Base-by-base conservation (phyloP, 2,329 filamentous ascomycete species). In the Hypoxylon sp. region DNA sequence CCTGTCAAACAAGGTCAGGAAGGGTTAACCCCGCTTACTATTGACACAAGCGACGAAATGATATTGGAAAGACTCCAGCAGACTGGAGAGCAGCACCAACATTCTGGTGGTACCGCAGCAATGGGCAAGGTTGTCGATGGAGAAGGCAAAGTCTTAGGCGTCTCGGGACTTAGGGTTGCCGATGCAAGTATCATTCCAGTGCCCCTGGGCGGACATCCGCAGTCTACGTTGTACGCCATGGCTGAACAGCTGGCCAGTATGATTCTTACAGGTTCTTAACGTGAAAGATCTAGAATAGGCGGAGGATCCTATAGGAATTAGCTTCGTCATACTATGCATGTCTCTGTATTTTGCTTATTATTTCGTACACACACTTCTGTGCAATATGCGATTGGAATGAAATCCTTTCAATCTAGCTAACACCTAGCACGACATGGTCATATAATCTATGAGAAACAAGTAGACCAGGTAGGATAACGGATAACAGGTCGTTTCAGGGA, bases 121-220 rank as follows among this genome's bases (percentile, higher is more conserved):
- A 74, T 75, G 71, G 68, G 72, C 9, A 72, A 60, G 33, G 73
- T 74, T 19, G 73, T 74, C 3, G 67, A 74, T 42, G 56, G 3
- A 4, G 70, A 74, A 60, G 70, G 72, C 3, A 71, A 51, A 63
- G 73, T 74, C 2, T 39, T 73, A 1, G 73, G 74, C 1, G 72
- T 76, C 17, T 51, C 67, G 35, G 57, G 67, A 13, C 31, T 76
- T 4, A 61, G 74, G 24, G 57, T 72, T 17, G 71, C 66, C 5
- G 74, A 76, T 52, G 73, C 73, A n/a, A 76, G 76, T 55, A 70
- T 74, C 17, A 26, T 75, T n/a, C 73, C 71, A n/a, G 47, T 73
- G 9, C 72, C 73, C 2, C 8, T 74, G n/a, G 63, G 72, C 11
- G 72, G 70, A 8, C 72, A 74, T 48, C 71, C 71, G 8, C 72